Conservation (phyloP, 2,329 filamentous ascomycete species). For the Periconia sp. region DNA sequence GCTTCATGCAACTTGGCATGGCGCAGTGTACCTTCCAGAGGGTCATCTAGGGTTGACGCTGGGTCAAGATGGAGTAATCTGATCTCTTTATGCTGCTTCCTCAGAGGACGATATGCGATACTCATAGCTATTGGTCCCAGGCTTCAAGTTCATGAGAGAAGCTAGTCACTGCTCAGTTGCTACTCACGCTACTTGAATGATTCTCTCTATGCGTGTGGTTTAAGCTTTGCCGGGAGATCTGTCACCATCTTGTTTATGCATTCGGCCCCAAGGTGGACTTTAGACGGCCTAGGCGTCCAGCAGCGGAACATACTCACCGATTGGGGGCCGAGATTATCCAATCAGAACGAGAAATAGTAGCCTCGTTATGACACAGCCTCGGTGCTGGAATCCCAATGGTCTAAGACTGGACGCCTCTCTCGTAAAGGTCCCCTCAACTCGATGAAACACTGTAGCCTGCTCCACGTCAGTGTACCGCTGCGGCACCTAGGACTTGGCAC, state of each 20-base stretch:
- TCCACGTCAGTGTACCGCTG: too few relatives aligned
- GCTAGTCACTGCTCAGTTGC: too few relatives aligned
- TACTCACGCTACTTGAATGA: too few relatives aligned
- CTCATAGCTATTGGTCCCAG: neutral
- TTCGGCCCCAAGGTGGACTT: neutral
- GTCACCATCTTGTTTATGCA: neutral
- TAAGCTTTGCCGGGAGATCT: neutral
- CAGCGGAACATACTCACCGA: neutral
- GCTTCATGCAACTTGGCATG: constrained; percentile 1
- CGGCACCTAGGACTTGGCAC: too few relatives aligned
- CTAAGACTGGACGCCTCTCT: too few relatives aligned
- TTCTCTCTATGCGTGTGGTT: neutral
- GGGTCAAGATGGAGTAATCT: neutral
- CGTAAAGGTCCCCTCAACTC: too few relatives aligned
- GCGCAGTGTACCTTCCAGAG: neutral
- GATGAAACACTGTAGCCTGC: too few relatives aligned
- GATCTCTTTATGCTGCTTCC: neutral
- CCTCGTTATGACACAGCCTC: neutral
- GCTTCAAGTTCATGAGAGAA: neutral
- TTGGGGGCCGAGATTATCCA: constrained; percentile 1
- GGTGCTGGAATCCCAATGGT: too few relatives aligned
- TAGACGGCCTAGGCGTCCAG: neutral
- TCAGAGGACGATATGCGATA: constrained; percentile 1
- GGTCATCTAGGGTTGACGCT: neutral
- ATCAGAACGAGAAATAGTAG: neutral